Percentiles rank a stretch among this genome's conserved stretches.
Conservation (phyloP, 257 asterid species). For the Leonotis leonurus region DNA sequence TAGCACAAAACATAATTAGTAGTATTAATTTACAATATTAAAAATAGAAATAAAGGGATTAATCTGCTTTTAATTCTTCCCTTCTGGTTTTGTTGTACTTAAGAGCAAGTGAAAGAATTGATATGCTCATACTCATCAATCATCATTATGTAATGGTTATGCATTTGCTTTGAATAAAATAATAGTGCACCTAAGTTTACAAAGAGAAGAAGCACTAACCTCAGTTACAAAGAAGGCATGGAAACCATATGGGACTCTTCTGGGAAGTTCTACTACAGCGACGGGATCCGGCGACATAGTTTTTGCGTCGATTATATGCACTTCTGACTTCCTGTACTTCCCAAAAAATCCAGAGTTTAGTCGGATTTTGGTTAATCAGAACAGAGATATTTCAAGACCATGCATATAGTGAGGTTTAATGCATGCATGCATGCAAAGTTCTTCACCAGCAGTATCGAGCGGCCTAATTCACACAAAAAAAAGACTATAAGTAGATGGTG, state of each 20-base stretch:
- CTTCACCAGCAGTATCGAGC: neutral
- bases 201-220: conserved; percentile 30
- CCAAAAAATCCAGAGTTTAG: neutral
- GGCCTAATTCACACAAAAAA: neutral
- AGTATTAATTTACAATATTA: too few species aligned
- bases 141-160: neutral
- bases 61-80: too few species aligned
- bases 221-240: conserved; percentile 94
- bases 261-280: conserved; percentile 72
- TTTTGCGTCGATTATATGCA: conserved; percentile 79
- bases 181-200: neutral
- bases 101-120: too few species aligned
- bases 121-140: neutral
- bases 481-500: neutral
- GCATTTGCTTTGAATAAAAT: neutral
- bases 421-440: neutral
- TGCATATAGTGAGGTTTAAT: neutral
- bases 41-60: too few species aligned
- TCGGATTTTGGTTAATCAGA: neutral
- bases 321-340: conserved; percentile 63
- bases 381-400: neutral
- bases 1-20: too few species aligned
- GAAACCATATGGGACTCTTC: conserved; percentile 89
- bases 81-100: too few species aligned
- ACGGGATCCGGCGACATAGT: conserved; percentile 87